Percentiles rank a stretch among this genome's conserved stretches.
phyloP scores from a whole-genome alignment of 106 monocot species.

The Iris macrosiphon region DNA sequence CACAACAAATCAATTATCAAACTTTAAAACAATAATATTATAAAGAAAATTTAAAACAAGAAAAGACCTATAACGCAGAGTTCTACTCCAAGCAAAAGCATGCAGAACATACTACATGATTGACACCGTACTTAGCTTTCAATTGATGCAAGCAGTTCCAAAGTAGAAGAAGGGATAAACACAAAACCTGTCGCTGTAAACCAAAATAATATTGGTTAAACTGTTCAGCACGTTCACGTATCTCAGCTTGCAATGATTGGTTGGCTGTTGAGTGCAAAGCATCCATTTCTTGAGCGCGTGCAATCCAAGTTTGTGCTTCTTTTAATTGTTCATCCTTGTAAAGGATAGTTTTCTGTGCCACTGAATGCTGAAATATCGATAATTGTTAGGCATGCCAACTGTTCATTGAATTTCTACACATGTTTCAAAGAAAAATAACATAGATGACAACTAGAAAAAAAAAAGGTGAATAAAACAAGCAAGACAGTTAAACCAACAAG shows the following conservation, averaged over 20 bases:
- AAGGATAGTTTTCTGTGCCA: constrained; percentile 63
- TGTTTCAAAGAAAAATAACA: no score
- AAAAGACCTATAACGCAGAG: no score
- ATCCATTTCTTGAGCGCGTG: constrained; percentile 80
- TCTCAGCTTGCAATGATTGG: constrained; percentile 75
- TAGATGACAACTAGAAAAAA: no score
- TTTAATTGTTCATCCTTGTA: constrained; percentile 91
- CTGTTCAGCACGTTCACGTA: constrained; percentile 80
- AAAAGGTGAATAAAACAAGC: no score
- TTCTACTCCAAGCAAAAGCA: no score
- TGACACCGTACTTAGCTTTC: background rate
- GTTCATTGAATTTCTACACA: no score
- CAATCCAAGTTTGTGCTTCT: constrained; percentile 79
- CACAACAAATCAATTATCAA: background rate
- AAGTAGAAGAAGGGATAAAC: background rate
- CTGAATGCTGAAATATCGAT: constrained; percentile 61
- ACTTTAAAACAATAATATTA: no score
- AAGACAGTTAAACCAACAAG: no score
- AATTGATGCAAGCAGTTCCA: background rate
- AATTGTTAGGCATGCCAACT: constrained; percentile 5
- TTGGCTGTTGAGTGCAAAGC: constrained; percentile 65
- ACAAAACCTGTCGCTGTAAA: constrained; percentile 63
- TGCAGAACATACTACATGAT: background rate
- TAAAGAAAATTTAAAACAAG: no score
- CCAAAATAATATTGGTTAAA: constrained; percentile 82